Evolutionary conservation across 768 basidiomycete genomes (phyloP).

Genomic region (Termitomyces sp.): DNA sequence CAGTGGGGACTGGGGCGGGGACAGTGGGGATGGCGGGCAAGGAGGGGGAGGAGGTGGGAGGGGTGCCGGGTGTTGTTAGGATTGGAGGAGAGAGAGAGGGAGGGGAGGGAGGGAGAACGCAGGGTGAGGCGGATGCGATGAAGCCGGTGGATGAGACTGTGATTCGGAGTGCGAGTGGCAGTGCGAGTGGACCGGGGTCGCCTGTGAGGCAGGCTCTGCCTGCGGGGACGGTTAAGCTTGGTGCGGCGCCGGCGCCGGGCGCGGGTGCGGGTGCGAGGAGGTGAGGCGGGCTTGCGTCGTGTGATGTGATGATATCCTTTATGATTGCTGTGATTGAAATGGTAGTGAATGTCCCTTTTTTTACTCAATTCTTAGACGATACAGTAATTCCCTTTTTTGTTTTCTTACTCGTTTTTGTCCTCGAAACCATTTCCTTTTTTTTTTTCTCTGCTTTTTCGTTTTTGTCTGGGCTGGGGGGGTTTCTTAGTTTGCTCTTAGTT

Average conservation of each 20-base stretch:
- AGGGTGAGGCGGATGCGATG: constrained; percentile 51
- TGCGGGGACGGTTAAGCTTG: not conserved
- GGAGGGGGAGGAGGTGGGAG: not conserved
- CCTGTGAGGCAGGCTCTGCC: not conserved
- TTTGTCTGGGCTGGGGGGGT: no score
- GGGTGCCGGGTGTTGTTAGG: not conserved
- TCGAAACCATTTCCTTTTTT: no score
- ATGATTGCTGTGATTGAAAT: not conserved
- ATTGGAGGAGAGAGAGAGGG: not conserved
- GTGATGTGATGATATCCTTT: not conserved
- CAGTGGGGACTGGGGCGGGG: constrained; percentile 30
- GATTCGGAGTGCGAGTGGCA: not conserved
- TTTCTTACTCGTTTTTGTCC: not conserved
- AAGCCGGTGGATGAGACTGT: constrained; percentile 69
- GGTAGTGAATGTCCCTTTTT: no score
- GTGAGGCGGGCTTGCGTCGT: not conserved
- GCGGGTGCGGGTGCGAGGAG: not conserved
- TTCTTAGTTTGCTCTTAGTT: no score
- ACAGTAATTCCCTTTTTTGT: not conserved
- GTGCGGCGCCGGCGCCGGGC: not conserved
- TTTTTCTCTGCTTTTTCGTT: no score
- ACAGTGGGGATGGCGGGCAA: not conserved
- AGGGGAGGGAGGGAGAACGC: constrained; percentile 33
- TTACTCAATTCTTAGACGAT: not conserved
- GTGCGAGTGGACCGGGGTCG: not conserved